Base-by-base conservation (phyloP, 371 early-diverging fungal species). In the Sporodiniella umbellata region DNA sequence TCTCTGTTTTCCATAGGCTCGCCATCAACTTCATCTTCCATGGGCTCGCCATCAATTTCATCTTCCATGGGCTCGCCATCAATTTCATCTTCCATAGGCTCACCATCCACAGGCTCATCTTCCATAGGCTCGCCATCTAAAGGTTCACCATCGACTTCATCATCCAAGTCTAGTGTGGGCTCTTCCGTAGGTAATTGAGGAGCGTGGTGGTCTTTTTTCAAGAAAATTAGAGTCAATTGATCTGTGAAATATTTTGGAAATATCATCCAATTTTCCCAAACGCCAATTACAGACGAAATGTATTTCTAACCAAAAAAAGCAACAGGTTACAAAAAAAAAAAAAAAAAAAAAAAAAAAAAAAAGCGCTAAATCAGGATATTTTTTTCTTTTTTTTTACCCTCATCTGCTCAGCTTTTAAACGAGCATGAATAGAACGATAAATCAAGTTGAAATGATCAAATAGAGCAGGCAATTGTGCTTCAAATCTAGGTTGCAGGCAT, bases 231-330 rank as follows among this genome's bases (percentile, higher is more conserved):
- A n/a, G 66, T 66, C 44, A 83, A 51, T 30, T 75, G 60, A 39
- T 78, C 80, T 30, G 86, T 78, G 50, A 80, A 84, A n/a, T 78
- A 72, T 44, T 81, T 70, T 3, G 93, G 88, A 56, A 91, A 94
- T 8, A 95, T 80, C 68, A 88, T 84, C 90, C 93, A 92, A 38
- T 71, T 80, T 61, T 95, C 93, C 96, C 96, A 95, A 7, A 87
- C 86, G 4, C 66, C 68, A 35, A 95, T 62, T 4, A 92, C 80
- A 8, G 54, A 70, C 7, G 76, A 67, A 25, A 90, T 78, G 39
- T 83, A 80, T 47, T 80, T 65, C 75, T 84, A n/a, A n/a, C n/a
- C n/a, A n/a, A n/a, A n/a, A n/a, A n/a, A n/a, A n/a, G n/a, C n/a
- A n/a, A n/a, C n/a, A n/a, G n/a, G n/a, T n/a, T n/a, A n/a, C n/a